Conservation (phyloP, 495 filamentous ascomycete species). For the Extremus antarcticus region DNA sequence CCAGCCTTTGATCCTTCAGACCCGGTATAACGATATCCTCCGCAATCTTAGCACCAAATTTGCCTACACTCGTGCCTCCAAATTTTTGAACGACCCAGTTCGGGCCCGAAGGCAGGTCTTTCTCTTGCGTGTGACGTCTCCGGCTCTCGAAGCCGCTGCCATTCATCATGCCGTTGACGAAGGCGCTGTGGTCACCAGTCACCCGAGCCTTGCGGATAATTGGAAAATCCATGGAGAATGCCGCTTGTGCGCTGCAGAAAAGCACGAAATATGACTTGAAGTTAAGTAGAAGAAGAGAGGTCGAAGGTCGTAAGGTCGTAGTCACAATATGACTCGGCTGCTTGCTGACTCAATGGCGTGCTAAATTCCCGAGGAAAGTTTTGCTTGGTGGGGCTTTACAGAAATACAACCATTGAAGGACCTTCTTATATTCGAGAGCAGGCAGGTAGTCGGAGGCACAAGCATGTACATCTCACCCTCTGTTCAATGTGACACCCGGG, state of each 20-base stretch:
- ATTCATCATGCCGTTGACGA: slow-evolving; percentile 13
- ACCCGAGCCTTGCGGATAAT: slow-evolving; percentile 3
- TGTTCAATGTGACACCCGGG: too few species aligned
- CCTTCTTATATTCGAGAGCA: too few species aligned
- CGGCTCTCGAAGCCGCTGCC: not conserved
- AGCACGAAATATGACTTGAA: not conserved
- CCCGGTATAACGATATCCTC: slow-evolving; percentile 62
- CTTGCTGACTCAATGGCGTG: not conserved
- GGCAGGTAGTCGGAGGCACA: too few species aligned
- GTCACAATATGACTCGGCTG: not conserved
- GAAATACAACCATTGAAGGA: too few species aligned
- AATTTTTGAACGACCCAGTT: slow-evolving; percentile 37
- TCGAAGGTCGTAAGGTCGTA: not conserved
- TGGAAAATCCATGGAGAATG: slow-evolving; percentile 13
- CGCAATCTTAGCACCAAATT: slow-evolving; percentile 60
- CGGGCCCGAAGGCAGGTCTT: slow-evolving; percentile 29
- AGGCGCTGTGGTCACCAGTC: slow-evolving; percentile 1
- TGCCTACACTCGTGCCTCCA: slow-evolving; percentile 38
- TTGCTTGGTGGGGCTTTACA: not conserved
- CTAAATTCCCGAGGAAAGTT: too few species aligned
- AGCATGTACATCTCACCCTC: too few species aligned
- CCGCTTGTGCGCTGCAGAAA: not conserved
- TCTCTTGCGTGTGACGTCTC: slow-evolving; percentile 29
- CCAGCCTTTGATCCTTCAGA: slow-evolving; percentile 57
- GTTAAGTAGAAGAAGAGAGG: not conserved